phyloP scores from a whole-genome alignment of 106 monocot species.

The Triglochin maritima region DNA sequence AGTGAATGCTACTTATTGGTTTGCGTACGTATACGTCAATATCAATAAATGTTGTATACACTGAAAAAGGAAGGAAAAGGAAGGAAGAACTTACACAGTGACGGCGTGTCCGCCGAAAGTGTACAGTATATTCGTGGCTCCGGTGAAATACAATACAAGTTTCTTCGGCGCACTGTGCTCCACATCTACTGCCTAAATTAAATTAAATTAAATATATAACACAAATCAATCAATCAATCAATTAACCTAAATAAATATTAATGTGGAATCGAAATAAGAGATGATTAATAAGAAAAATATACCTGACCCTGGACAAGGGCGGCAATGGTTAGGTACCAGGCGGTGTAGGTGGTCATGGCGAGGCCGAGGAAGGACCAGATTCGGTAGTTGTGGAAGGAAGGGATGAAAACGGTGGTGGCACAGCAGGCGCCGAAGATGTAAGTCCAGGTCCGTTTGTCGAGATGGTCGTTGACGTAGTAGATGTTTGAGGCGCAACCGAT shows the following conservation, averaged over 20 bases:
- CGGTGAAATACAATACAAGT: slow-evolving; percentile 88
- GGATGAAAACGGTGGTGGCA: slow-evolving; percentile 24
- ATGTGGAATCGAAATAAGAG: too few relatives aligned
- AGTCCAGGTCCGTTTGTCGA: slow-evolving; percentile 38
- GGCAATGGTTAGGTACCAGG: slow-evolving; percentile 61
- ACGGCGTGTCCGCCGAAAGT: slow-evolving; percentile 94
- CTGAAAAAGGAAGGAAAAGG: too few relatives aligned
- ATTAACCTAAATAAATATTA: too few relatives aligned
- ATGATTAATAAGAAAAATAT: too few relatives aligned
- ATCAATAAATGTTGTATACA: too few relatives aligned
- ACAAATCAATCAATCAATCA: too few relatives aligned
- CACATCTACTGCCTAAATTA: slow-evolving; percentile 33
- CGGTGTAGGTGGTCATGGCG: slow-evolving; percentile 68
- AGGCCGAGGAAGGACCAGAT: slow-evolving; percentile 57
- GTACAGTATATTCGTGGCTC: slow-evolving; percentile 93
- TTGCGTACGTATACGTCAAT: too few relatives aligned
- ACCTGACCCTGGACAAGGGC: slow-evolving; percentile 55
- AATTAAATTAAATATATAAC: neutral
- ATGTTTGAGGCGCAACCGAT: slow-evolving; percentile 46
- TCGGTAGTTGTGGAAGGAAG: slow-evolving; percentile 38
- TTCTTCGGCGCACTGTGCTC: slow-evolving; percentile 50
- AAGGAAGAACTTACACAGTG: slow-evolving; percentile 42
- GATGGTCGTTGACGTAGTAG: slow-evolving; percentile 31
- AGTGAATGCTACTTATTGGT: too few relatives aligned
- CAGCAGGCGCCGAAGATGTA: slow-evolving; percentile 28